These are phyloP conservation scores for Nicotiana tabacum DNA, from an alignment of 257 asterid genomes.

Conservation along the genomic window DNA sequence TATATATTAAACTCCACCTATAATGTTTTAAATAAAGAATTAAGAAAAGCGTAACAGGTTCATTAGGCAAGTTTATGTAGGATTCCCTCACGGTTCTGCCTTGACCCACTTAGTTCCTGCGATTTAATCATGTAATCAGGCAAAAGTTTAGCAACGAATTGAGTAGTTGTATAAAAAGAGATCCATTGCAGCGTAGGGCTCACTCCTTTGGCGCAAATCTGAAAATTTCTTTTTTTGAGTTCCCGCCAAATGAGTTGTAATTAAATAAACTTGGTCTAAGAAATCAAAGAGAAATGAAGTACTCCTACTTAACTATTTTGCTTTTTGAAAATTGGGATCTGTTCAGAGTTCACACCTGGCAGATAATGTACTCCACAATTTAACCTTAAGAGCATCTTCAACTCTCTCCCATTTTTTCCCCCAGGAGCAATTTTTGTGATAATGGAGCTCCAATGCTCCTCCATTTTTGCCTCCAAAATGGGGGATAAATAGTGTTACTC, in stretches of 20 bases:
- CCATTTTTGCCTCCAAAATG: too few relatives aligned
- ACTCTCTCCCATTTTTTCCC: too few relatives aligned
- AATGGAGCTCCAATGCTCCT: too few relatives aligned
- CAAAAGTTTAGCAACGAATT: background rate
- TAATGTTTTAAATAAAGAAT: too few relatives aligned
- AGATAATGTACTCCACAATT: background rate
- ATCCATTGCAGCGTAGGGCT: background rate
- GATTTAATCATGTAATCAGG: background rate
- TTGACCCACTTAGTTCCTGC: background rate
- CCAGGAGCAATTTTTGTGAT: too few relatives aligned
- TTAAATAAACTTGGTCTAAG: background rate
- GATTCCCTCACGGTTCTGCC: background rate
- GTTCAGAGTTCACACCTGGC: background rate
- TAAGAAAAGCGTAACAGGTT: too few relatives aligned
- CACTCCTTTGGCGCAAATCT: background rate
- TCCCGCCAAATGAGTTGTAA: background rate
- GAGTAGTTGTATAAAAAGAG: background rate
- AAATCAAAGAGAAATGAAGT: background rate
- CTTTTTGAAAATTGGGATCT: background rate
- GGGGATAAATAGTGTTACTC: too few relatives aligned
- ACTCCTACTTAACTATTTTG: background rate
- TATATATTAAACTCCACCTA: too few relatives aligned
- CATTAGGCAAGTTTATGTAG: background rate
- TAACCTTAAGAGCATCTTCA: background rate
- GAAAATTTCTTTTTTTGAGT: background rate